Percentiles rank a stretch among this genome's conserved stretches.
These are phyloP conservation scores for Prunus armeniaca DNA, from an alignment of 306 rosid species.

Conservation along the genomic window DNA sequence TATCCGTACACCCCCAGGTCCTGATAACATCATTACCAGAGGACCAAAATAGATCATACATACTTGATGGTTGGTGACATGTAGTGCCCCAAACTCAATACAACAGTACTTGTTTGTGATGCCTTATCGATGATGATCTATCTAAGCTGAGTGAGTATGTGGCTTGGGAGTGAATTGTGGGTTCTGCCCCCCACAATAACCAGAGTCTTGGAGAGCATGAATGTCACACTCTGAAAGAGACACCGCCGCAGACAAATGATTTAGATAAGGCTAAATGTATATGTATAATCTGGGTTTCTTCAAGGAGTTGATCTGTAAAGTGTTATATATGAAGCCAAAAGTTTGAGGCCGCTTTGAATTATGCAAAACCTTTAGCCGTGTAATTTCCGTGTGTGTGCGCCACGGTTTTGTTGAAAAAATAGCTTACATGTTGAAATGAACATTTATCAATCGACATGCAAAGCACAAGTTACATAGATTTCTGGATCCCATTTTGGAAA, in stretches of 20 bases:
- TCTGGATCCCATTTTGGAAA: too few species aligned
- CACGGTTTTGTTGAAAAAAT: too few species aligned
- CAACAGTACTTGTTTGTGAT: background rate
- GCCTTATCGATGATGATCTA: background rate
- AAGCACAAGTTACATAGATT: too few species aligned
- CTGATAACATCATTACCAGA: background rate
- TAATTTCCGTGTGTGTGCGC: too few species aligned
- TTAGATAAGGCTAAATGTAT: too few species aligned
- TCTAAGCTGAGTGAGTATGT: background rate
- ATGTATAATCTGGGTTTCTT: constrained; percentile 1
- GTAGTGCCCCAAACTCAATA: background rate
- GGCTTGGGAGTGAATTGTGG: constrained; percentile 12
- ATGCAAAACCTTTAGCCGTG: too few species aligned
- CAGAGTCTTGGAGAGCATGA: background rate
- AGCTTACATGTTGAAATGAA: background rate
- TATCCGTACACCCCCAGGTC: background rate
- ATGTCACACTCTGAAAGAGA: constrained; percentile 19
- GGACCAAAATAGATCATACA: background rate
- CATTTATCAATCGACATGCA: too few species aligned
- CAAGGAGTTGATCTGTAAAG: background rate
- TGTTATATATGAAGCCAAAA: background rate
- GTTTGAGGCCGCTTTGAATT: too few species aligned
- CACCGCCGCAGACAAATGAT: background rate
- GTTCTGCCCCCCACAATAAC: constrained; percentile 11
- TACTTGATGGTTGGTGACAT: background rate